phyloP scores from a whole-genome alignment of 257 asterid species.

The Prunella vulgaris region DNA sequence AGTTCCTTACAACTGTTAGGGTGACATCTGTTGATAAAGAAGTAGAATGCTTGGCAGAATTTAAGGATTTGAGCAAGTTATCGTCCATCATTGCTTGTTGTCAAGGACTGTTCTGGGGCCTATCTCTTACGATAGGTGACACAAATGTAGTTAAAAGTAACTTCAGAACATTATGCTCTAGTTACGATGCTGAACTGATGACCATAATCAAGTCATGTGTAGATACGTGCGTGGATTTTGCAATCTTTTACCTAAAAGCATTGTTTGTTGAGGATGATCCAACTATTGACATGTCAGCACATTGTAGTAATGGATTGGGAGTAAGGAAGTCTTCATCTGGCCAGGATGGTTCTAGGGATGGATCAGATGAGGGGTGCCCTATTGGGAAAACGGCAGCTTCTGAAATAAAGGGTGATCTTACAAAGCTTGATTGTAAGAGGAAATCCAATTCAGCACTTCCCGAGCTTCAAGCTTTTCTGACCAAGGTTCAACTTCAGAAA shows the following conservation, averaged over 20 bases:
- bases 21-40: slow-evolving; percentile 27
- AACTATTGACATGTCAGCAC: slow-evolving; percentile 23
- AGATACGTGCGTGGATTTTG: slow-evolving; percentile 39
- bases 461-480: slow-evolving; percentile 48
- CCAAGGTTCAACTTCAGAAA: slow-evolving; percentile 42
- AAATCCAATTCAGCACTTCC: slow-evolving; percentile 24
- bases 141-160: slow-evolving; percentile 26
- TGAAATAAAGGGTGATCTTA: slow-evolving; percentile 25
- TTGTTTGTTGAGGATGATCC: slow-evolving; percentile 54
- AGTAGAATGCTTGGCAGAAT: slow-evolving; percentile 29
- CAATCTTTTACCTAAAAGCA: slow-evolving; percentile 29
- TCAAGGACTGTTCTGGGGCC: slow-evolving; percentile 75
- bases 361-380: slow-evolving; percentile 27
- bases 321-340: slow-evolving; percentile 18
- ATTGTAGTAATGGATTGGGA: slow-evolving; percentile 12
- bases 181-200: slow-evolving; percentile 36
- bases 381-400: slow-evolving; percentile 21
- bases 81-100: slow-evolving; percentile 54
- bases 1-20: slow-evolving; percentile 27
- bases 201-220: slow-evolving; percentile 37
- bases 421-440: slow-evolving; percentile 22
- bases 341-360: slow-evolving; percentile 26
- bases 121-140: slow-evolving; percentile 47
- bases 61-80: slow-evolving; percentile 42
- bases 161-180: slow-evolving; percentile 31